These are phyloP conservation scores for Pisolithus microcarpus DNA, from an alignment of 768 basidiomycete species.

Conservation along the genomic window DNA sequence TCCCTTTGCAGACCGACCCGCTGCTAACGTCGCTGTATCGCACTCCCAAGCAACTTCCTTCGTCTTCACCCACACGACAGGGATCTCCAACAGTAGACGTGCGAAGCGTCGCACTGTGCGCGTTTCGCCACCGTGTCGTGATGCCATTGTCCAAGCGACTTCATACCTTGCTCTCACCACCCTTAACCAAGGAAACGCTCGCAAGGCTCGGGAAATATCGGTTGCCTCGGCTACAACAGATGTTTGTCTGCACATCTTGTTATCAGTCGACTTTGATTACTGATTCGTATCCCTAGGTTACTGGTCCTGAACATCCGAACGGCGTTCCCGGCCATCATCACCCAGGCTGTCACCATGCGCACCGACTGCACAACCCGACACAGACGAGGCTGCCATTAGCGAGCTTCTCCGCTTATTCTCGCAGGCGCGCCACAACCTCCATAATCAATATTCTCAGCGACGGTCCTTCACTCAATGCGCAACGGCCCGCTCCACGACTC, in stretches of 20 bases:
- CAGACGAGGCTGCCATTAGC: slow-evolving; percentile 60
- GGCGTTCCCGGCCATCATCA: slow-evolving; percentile 46
- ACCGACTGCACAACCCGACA: slow-evolving; percentile 46
- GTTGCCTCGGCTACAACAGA: slow-evolving; percentile 72
- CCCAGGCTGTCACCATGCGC: slow-evolving; percentile 52
- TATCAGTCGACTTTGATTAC: neutral
- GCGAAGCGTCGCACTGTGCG: slow-evolving; percentile 67
- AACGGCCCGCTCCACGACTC: slow-evolving; percentile 30
- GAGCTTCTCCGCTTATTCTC: slow-evolving; percentile 62
- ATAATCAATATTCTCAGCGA: slow-evolving; percentile 13
- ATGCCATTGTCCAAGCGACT: slow-evolving; percentile 55
- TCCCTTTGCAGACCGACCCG: slow-evolving; percentile 57
- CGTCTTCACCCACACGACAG: slow-evolving; percentile 47
- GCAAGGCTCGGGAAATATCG: slow-evolving; percentile 50
- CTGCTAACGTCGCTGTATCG: slow-evolving; percentile 65
- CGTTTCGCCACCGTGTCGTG: slow-evolving; percentile 76
- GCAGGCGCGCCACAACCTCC: slow-evolving; percentile 39
- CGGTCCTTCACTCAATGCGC: slow-evolving; percentile 22
- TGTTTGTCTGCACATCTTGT: slow-evolving; percentile 38
- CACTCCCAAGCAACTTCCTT: slow-evolving; percentile 47
- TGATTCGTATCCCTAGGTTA: slow-evolving; percentile 38
- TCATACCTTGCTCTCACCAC: slow-evolving; percentile 46
- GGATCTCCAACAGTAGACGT: slow-evolving; percentile 63
- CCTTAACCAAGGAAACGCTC: slow-evolving; percentile 49
- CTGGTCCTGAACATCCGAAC: slow-evolving; percentile 70